Evolutionary conservation across 495 filamentous ascomycete species (phyloP), one percentile per base, ranked within the genome.

Genomic region (Hyaloscypha variabilis): DNA sequence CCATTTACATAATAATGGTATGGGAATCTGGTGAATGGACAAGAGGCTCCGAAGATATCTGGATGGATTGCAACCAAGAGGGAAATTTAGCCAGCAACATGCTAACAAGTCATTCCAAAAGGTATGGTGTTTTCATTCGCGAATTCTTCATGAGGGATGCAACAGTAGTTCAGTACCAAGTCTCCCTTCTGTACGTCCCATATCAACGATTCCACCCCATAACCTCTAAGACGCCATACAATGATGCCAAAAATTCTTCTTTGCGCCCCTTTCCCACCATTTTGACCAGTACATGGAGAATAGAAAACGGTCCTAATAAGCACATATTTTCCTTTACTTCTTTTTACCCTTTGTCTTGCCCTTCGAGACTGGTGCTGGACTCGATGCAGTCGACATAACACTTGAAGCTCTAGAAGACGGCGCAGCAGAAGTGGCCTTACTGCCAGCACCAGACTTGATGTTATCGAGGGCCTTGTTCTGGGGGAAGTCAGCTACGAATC

Each of bases 401-500:
- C 84, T 85, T 67, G 79, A 82, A 23, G 72, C 76, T 62, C 73
- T 64, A 10, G 71, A 74, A 17, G 75, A 74, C 36, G 71, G 69
- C 28, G 69, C 65, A 2, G 70, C 67, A 21, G 69, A 71, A 21
- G 66, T 71, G 13, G 71, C 71, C 53, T 73, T 74, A 56, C 72
- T 72, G 53, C 64, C 78, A 25, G 77, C 79, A 3, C 71, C 76
- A 26, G 82, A 83, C 75, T 88, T 88, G 49, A 87, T 76, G 53
- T 85, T 86, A 30, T 88, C 86, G 19, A 88, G 75, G 8, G 84
- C 83, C 74, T 88, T 88, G 71, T 88, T 88, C 86, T 88, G 67
- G 62, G 34, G 0, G 56, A 34, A 19, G 19, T 67, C 53, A 64
- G 64, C 55, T 6, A 42, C 36, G 10, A 3, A n/a, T 26, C 54